Evolutionary conservation across 257 asterid species (phyloP), one percentile per base, ranked within the genome.

Genomic region (Gentiana dahurica): DNA sequence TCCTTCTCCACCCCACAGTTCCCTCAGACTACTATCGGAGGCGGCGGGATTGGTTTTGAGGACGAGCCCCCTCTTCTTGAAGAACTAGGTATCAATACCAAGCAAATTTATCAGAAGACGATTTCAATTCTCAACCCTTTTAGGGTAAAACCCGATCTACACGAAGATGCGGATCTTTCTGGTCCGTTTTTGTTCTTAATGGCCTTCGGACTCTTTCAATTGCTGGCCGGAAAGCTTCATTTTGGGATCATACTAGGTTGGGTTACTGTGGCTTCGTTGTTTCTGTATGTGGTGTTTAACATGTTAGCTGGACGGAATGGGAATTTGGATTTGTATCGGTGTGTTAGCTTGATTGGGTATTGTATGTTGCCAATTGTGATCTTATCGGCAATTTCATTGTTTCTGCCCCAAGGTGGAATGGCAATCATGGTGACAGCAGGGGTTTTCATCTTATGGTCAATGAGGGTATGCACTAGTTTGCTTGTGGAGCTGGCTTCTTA

Each of bases 61-160:
- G 95, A 89, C 60, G 97, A 89, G 70, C 94, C 89, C 1, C 95
- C 92, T 48, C 94, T 89, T 10, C 84, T 89, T 37, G 97, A 89
- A 46, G 97, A 89, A 57, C 86, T 89, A 10, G 97, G 97, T n/a
- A 89, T 89, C 57, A 89, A 86, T 61, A 89, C 95, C 11, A 81
- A 77, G 64, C 94, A 89, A 71, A 89, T 89, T 46, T 89, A 86
- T 67, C 95, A 86, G 38, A 89, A 89, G 49, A 86, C 97, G 32
- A 36, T 76, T 24, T 71, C 83, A 6, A 81, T 81, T 32, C 73
- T 89, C 55, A 89, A 79, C 53, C 97, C 97, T 1, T 75, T 83
- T 58, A 68, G 86, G 34, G 76, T 82, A 53, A 83, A 80, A 34
- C 69, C 86, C 6, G 81, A 86, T 64, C 82, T 86, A 53, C 95